These are phyloP conservation scores for Scorias spongiosa DNA, from an alignment of 2,329 filamentous ascomycete species.

Conservation along the genomic window DNA sequence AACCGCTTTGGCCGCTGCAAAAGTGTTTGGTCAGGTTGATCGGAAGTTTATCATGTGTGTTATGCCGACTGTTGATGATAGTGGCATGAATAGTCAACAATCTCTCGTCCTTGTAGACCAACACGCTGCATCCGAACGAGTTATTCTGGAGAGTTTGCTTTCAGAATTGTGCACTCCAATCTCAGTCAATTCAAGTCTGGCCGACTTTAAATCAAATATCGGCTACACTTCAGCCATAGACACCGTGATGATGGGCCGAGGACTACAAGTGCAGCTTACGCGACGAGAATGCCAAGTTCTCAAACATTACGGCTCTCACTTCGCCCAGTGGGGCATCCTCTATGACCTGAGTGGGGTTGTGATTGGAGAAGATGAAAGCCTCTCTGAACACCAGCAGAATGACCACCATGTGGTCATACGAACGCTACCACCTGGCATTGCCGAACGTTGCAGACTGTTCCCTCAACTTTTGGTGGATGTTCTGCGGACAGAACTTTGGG, in stretches of 20 bases:
- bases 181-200: constrained; percentile 1
- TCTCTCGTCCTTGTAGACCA: constrained; percentile 72
- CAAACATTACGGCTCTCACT: constrained; percentile 36
- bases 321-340: constrained; percentile 59
- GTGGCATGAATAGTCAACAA: constrained; percentile 6
- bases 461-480: constrained; percentile 59
- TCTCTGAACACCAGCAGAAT: background rate
- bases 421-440: constrained; percentile 54
- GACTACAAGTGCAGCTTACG: constrained; percentile 20
- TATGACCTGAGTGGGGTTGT: constrained; percentile 41
- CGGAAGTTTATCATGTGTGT: constrained; percentile 72
- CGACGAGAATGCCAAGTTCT: constrained; percentile 24
- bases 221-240: constrained; percentile 18
- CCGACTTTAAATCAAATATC: constrained; percentile 17
- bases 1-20: constrained; percentile 40
- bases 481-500: constrained; percentile 61
- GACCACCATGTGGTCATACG: constrained; percentile 27
- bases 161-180: constrained; percentile 33
- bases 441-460: constrained; percentile 59
- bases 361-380: background rate
- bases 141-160: constrained; percentile 62
- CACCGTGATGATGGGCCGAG: constrained; percentile 36
- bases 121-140: constrained; percentile 85
- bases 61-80: constrained; percentile 22
- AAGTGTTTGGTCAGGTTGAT: constrained; percentile 71